These are phyloP conservation scores for Leccinum arenicola DNA, from an alignment of 768 basidiomycete species.

Conservation along the genomic window DNA sequence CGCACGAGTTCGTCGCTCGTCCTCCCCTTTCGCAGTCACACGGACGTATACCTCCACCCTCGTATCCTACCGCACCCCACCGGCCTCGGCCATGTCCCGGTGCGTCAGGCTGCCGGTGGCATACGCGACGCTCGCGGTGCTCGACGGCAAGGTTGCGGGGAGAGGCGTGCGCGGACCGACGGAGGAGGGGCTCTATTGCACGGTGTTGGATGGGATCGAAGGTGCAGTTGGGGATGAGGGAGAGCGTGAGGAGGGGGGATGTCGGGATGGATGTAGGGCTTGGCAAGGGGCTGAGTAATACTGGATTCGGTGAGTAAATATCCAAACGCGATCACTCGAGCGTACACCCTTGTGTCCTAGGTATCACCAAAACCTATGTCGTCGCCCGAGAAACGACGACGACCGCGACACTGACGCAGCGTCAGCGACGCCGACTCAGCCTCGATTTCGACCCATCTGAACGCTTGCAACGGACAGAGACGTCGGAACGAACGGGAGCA, in stretches of 20 bases:
- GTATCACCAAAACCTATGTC: too few relatives aligned
- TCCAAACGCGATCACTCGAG: too few relatives aligned
- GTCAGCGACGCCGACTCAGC: too few relatives aligned
- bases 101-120: slow-evolving; percentile 89
- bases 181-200: slow-evolving; percentile 54
- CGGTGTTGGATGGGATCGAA: slow-evolving; percentile 61
- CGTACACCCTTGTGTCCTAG: too few relatives aligned
- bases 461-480: too few relatives aligned
- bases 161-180: slow-evolving; percentile 73
- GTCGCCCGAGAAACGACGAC: too few relatives aligned
- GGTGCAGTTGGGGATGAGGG: slow-evolving; percentile 40
- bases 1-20: slow-evolving; percentile 72
- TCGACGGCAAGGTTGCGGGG: slow-evolving; percentile 53
- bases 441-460: too few relatives aligned
- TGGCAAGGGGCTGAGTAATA: slow-evolving; percentile 17
- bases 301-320: not conserved
- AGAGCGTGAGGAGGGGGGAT: slow-evolving; percentile 35
- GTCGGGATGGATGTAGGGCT: slow-evolving; percentile 46
- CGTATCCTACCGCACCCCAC: slow-evolving; percentile 54
- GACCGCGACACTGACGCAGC: too few relatives aligned
- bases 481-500: too few relatives aligned
- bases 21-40: slow-evolving; percentile 22
- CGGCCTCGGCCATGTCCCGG: slow-evolving; percentile 81
- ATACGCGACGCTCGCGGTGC: slow-evolving; percentile 68
- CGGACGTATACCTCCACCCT: slow-evolving; percentile 62